Base-by-base conservation (phyloP, 1,139 yeast species). In the Zygosaccharomyces sapae region DNA sequence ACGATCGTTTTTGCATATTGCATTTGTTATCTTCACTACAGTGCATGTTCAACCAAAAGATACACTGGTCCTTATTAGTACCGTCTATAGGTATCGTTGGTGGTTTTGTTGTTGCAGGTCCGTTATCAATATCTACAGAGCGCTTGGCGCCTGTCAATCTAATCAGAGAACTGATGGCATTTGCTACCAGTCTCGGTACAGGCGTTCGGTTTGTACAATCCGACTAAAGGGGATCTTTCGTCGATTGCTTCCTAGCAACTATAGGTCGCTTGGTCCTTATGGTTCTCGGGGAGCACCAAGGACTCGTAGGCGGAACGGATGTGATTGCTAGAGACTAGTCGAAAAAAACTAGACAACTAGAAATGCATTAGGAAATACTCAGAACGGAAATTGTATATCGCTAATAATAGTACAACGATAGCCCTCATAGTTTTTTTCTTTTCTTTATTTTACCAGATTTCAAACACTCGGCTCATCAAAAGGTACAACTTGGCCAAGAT, bases 401-500 rank as follows among this genome's bases (percentile, higher is more conserved):
- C 12, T 12, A 19, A 29, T 38, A 19, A 13, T 22, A 13, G 16
- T 16, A 16, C 16, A 16, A 16, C 16, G 16, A 16, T 16, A 16
- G 16, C 16, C 16, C 16, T 16, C 16, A 16, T 16, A 16, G 16
- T 16, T 16, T 16, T 16, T 16, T 16, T 16, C 16, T 16, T 16
- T 24, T 13, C 36, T 38, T 25, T 19, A 16, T n/a, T 42, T 43
- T 43, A 59, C 65, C 68, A 64, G 18, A 64, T 55, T 41, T 65
- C 68, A 44, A 65, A 62, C 30, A 65, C 61, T 33, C 68, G 54
- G 31, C 57, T 55, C 55, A 64, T 56, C 31, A 65, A 52, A 25
- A 63, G 42, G 47, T 65, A 65, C 39, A 65, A 53, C 47, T 65
- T 65, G 10, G 63, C 55, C 38, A 65, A 51, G 4, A 63, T 57